These are phyloP conservation scores for Candolleomyces aberdarensis DNA, from an alignment of 768 basidiomycete species.

Conservation along the genomic window DNA sequence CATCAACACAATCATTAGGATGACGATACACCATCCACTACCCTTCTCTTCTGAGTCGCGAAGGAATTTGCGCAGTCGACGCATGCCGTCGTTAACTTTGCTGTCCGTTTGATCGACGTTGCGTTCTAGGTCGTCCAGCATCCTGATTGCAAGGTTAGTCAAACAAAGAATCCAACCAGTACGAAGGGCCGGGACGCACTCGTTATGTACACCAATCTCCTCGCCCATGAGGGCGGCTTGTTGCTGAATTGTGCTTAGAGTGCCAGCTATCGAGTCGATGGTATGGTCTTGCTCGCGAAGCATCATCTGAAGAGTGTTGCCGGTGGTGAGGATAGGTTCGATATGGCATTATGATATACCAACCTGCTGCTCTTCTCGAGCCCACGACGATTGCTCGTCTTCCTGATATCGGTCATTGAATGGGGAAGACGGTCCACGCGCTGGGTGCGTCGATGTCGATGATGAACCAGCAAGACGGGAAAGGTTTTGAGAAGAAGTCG, in stretches of 20 bases:
- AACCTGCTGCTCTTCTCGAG: slow-evolving; percentile 82
- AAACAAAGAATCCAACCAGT: background rate
- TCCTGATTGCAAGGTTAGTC: slow-evolving; percentile 39
- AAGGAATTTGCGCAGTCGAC: slow-evolving; percentile 73
- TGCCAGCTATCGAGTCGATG: slow-evolving; percentile 84
- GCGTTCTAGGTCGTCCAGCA: slow-evolving; percentile 76
- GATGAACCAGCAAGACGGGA: slow-evolving; percentile 18
- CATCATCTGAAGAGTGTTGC: slow-evolving; percentile 56
- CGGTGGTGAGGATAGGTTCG: background rate
- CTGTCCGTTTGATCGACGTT: slow-evolving; percentile 68
- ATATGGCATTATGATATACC: slow-evolving; percentile 5
- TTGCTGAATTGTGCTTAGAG: slow-evolving; percentile 76
- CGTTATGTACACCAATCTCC: slow-evolving; percentile 89
- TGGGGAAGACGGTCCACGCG: slow-evolving; percentile 32
- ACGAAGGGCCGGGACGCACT: slow-evolving; percentile 44
- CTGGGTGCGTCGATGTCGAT: slow-evolving; percentile 17
- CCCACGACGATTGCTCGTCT: slow-evolving; percentile 78
- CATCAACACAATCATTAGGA: slow-evolving; percentile 78
- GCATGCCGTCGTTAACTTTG: slow-evolving; percentile 64
- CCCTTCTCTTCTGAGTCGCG: slow-evolving; percentile 87
- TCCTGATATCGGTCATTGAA: slow-evolving; percentile 37
- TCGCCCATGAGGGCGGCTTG: slow-evolving; percentile 95
- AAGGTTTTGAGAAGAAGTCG: slow-evolving; percentile 16
- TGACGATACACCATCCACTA: slow-evolving; percentile 86
- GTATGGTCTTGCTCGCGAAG: slow-evolving; percentile 87